These are phyloP conservation scores for Nemania sp. DNA, from an alignment of 2,329 filamentous ascomycete species.

Conservation along the genomic window DNA sequence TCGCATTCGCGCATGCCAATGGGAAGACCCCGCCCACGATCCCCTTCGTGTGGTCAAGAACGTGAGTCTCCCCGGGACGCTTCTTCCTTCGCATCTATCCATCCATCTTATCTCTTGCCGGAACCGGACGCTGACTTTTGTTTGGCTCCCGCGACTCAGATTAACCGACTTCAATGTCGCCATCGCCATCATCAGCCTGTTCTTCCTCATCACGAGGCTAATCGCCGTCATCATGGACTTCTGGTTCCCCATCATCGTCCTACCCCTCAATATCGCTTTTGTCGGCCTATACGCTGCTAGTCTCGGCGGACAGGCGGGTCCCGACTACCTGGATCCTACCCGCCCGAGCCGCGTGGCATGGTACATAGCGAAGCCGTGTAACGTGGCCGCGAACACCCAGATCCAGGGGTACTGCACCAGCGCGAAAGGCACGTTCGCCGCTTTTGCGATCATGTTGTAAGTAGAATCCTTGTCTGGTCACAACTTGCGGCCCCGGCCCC, in stretches of 20 bases:
- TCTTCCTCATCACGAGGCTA: conserved; percentile 73
- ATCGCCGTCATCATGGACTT: conserved; percentile 72
- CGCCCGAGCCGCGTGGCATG: conserved; percentile 68
- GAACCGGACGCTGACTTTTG: conserved; percentile 23
- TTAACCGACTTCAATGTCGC: conserved; percentile 77
- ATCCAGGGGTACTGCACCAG: conserved; percentile 66
- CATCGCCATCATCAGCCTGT: conserved; percentile 75
- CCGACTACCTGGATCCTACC: conserved; percentile 70
- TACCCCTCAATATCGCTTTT: conserved; percentile 61
- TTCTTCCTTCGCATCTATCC: no score
- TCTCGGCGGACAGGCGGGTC: conserved; percentile 72
- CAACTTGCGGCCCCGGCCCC: not conserved
- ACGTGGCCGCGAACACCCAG: conserved; percentile 57
- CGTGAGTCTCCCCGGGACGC: conserved; percentile 53
- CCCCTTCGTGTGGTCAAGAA: conserved; percentile 73
- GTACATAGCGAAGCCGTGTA: conserved; percentile 76
- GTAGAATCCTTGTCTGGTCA: conserved; percentile 36
- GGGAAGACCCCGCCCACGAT: conserved; percentile 63
- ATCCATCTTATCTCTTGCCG: not conserved
- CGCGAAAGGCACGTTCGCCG: conserved; percentile 69
- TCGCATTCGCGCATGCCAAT: conserved; percentile 76
- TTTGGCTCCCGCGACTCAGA: conserved; percentile 49
- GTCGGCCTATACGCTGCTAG: conserved; percentile 67
- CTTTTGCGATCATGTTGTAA: conserved; percentile 70
- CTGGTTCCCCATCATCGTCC: conserved; percentile 68